Base-by-base conservation (phyloP, 805 yeast genomes). In the Candida palmyrensis region DNA sequence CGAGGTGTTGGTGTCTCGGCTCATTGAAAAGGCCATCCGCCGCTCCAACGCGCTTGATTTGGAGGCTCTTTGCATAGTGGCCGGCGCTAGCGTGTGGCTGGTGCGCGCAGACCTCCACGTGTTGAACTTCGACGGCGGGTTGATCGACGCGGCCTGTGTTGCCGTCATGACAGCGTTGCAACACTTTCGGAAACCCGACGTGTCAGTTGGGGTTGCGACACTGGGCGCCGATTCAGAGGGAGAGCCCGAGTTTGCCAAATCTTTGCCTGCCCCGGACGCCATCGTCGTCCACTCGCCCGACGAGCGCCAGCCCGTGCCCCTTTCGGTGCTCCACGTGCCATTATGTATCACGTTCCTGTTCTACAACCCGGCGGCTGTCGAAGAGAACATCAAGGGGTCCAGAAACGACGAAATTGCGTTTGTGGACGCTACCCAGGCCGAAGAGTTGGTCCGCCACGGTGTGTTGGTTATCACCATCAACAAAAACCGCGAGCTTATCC, bases 71-170 rank as follows among this genome's bases (percentile, higher is more conserved):
- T 90, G 97, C 61, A 86, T 92, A 28, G 75, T 84, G 15, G 95
- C 96, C 0, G 97, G 97, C 2, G 73, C 78, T 34, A 81, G 86
- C 43, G 88, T 95, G 51, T 92, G 98, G 98, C 71, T 79, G 36
- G 68, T 92, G 9, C 73, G 94, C 37, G 97, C 94, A 0, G 97
- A 89, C 51, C 77, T 92, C 12, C 95, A 88, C 50, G 84, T 85
- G 47, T 59, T 92, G 37, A 82, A 88, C 52, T 87, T 77, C 50
- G 98, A 92, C 57, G 98, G 98, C 26, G 94, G 94, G 13, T 72
- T 92, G 30, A 79, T 89, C 25, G 98, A 92, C 56, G 83, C 87
- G 5, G 81, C 90, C 26, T 85, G 96, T 59, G 70, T 88, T 36
- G 97, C 92, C 0, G 96, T 87, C 6, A 82, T 87, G 73, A 75